Base-by-base conservation (phyloP, 192 early-diverging fungal genomes). In the Coemansia sp. region DNA sequence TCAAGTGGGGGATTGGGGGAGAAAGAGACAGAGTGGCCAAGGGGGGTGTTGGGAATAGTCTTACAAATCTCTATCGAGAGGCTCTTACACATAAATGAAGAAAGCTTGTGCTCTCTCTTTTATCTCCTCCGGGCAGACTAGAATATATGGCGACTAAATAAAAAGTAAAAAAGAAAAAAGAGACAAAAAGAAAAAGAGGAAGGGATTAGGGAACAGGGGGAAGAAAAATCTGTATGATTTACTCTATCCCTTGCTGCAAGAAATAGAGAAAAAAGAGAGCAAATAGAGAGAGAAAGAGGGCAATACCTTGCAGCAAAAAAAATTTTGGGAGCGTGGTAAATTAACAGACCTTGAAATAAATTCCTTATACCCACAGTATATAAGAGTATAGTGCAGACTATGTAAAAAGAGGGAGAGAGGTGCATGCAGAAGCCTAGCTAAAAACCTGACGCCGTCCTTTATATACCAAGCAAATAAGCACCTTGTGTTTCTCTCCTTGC, bases 381-480 rank as follows among this genome's bases (percentile, higher is more conserved):
- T 16, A 48, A 49, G 16, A 59, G 57, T 59, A 59, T 59, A 59
- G 57, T 59, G 46, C 54, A 56, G 54, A 35, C 47, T 40, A 50
- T 46, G 13, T 23, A 44, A 42, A 53, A 55, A 51, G 41, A 44
- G 36, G 35, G 41, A 50, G 62, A 62, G 40, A 53, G 16, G 18
- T 50, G 47, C 41, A 52, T 37, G 51, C 55, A 45, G 46, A 36
- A 35, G 33, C 0, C 33, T 35, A 35, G 10, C 30, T 31, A 42
- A 42, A 16, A 42, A 42, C 11, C 37, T n/a, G 37, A 39, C 37
- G 6, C 11, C 9, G 2, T n/a, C 37, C 14, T 39, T 42, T 42
- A 42, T 42, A 42, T 18, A 7, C 33, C 33, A 35, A 9, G 33
- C 6, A 35, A 35, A 5, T 31, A 5, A 31, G 30, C 30, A 5